Percentiles rank a stretch among this genome's conserved stretches.
Conservation (phyloP, 2,329 filamentous ascomycete species). For the Fusarium stilboides region DNA sequence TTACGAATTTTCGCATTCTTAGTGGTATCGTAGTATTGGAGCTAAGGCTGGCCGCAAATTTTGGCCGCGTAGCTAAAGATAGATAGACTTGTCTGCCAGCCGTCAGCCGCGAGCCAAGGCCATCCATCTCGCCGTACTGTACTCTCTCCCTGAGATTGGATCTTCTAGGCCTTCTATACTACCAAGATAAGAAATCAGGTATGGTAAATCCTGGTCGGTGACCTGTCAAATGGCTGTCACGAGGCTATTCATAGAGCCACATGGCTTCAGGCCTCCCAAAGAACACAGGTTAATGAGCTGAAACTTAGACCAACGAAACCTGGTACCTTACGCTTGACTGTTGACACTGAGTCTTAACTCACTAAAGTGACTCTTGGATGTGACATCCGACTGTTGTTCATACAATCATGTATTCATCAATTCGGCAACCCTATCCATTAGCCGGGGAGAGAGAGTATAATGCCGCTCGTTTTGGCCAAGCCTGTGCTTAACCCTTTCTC, state of each 20-base stretch:
- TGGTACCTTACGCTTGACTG: neutral
- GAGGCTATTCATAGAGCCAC: constrained; percentile 9
- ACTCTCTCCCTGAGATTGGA: neutral
- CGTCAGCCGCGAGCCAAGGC: constrained; percentile 10
- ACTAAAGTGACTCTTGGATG: neutral
- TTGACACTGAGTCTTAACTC: neutral
- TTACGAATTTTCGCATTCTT: constrained; percentile 9
- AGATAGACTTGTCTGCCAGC: constrained; percentile 10
- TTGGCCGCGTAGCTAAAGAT: constrained; percentile 35
- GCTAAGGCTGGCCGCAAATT: constrained; percentile 9
- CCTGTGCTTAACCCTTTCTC: neutral
- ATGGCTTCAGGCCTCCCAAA: neutral
- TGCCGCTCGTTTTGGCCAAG: constrained; percentile 2
- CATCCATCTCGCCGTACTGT: neutral
- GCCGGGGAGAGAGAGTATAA: neutral
- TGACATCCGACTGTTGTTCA: neutral
- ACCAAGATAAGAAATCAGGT: neutral
- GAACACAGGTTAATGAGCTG: neutral
- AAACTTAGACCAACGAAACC: neutral
- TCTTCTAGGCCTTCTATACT: neutral
- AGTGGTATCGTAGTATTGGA: constrained; percentile 13
- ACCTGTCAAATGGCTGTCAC: neutral
- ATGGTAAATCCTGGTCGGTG: no score
- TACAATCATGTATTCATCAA: constrained; percentile 15
- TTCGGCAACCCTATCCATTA: neutral